Conservation (phyloP, 2,329 filamentous ascomycete genomes). For the Metarhizium humberi region DNA sequence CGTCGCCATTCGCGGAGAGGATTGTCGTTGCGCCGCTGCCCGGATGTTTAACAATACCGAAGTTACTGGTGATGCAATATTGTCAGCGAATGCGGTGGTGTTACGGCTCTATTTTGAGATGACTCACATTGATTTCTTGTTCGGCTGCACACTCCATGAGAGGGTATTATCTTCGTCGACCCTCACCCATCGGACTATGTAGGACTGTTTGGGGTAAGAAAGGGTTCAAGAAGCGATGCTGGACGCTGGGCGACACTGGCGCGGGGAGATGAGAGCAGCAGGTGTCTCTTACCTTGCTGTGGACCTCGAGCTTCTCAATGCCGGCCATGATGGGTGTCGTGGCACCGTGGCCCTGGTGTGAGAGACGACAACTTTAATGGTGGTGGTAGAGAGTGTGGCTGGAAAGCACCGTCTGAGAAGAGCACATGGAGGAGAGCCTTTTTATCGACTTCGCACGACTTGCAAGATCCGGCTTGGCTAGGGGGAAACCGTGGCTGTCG, state of each 20-base stretch:
- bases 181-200: slow-evolving; percentile 95
- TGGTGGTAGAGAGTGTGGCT: neutral
- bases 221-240: neutral
- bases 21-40: slow-evolving; percentile 53
- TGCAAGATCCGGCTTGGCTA: neutral
- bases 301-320: slow-evolving; percentile 94
- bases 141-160: slow-evolving; percentile 94
- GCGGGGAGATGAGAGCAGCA: neutral
- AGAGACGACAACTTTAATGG: neutral
- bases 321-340: slow-evolving; percentile 57
- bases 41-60: slow-evolving; percentile 95
- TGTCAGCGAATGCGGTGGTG: slow-evolving; percentile 7
- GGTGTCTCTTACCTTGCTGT: slow-evolving; percentile 66
- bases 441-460: neutral
- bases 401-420: neutral
- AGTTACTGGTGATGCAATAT: slow-evolving; percentile 51
- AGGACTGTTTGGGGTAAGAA: slow-evolving; percentile 56
- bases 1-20: slow-evolving; percentile 31
- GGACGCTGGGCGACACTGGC: neutral
- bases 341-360: neutral
- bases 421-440: neutral
- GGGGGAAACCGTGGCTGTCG: neutral
- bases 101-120: neutral
- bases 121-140: slow-evolving; percentile 83
- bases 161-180: slow-evolving; percentile 86